Base-by-base conservation (phyloP, 2,329 filamentous ascomycete genomes). In the Fusarium lateritium region DNA sequence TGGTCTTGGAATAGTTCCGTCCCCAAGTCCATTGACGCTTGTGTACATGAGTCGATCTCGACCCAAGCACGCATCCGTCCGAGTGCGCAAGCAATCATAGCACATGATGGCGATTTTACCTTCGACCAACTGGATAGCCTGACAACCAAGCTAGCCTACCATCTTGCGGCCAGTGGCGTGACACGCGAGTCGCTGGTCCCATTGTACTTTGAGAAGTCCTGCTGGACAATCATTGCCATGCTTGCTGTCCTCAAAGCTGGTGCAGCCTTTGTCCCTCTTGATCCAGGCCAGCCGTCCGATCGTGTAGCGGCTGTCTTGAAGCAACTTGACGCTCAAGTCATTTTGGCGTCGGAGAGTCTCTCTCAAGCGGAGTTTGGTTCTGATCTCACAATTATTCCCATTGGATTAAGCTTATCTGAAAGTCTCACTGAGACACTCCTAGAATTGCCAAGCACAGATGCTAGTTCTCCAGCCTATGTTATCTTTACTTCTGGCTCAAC, bases 181-280 rank as follows among this genome's bases (percentile, higher is more conserved):
- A 15, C 7, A 21, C 42, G 15, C 6, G 56, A 39, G 5, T 10
- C 26, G 5, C 17, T 53, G 1, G 42, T 59, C 2, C 56, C 56
- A 6, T 11, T 59, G 4, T 65, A 58, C 47, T 62, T 70, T 26
- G 59, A 64, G 15, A 81, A 80, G 57, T 79, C 78, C 2, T 66
- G 66, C 36, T 76, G 69, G 65, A 65, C 63, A 2, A 45, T 67
- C 22, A 62, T 75, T 4, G 55, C 70, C 2, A 62, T 65, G 33
- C 44, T 74, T 9, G 73, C 62, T 1, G 58, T 75, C 7, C 39
- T 73, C 13, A 57, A 57, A 4, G 54, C 54, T 13, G 54, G 54
- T 9, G 54, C 31, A 3, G 45, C 45, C 1, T 50, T 57, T 31
- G 54, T 44, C 10, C 38, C 31, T 1, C 11, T 57, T 7, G 54